Evolutionary conservation across 306 rosid species (phyloP).

Genomic region (Vicia sativa): DNA sequence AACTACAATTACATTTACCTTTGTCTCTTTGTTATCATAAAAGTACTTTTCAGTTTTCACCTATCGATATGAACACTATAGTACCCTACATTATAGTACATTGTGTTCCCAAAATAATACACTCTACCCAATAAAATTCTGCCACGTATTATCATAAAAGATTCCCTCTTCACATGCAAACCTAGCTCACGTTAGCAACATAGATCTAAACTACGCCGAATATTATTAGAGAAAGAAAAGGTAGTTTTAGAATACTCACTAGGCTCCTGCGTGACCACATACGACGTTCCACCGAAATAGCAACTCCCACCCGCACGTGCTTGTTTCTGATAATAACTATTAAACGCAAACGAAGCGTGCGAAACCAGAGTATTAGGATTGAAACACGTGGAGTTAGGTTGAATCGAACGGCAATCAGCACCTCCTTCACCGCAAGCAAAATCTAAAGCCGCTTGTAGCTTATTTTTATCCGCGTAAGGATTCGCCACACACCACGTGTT

Average conservation of each 20-base stretch:
- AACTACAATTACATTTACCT: conserved; percentile 5
- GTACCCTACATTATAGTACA: conserved; percentile 13
- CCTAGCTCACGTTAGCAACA: conserved; percentile 38
- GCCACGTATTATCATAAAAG: conserved; percentile 35
- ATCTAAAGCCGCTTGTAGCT: conserved; percentile 74
- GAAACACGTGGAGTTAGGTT: conserved; percentile 71
- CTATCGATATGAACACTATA: conserved; percentile 21
- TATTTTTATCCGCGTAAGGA: conserved; percentile 58
- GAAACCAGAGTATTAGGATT: conserved; percentile 71
- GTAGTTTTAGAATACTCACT: conserved; percentile 53
- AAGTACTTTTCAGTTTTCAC: conserved; percentile 15
- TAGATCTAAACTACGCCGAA: conserved; percentile 36
- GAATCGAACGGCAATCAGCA: conserved; percentile 86
- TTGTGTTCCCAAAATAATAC: background rate
- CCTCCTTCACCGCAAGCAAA: conserved; percentile 97
- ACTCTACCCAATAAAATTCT: conserved; percentile 29
- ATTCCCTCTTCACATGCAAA: conserved; percentile 48
- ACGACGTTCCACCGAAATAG: conserved; percentile 87
- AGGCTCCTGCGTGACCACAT: conserved; percentile 90
- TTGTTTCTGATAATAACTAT: conserved; percentile 81
- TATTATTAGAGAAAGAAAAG: background rate
- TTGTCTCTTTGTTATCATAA: background rate
- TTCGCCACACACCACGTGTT: conserved; percentile 97
- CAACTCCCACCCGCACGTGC: conserved; percentile 84
- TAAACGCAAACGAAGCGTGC: conserved; percentile 90